Evolutionary conservation across 345 rosid genomes (phyloP), one percentile per base, ranked within the genome.

Genomic region (Hypericum perforatum): DNA sequence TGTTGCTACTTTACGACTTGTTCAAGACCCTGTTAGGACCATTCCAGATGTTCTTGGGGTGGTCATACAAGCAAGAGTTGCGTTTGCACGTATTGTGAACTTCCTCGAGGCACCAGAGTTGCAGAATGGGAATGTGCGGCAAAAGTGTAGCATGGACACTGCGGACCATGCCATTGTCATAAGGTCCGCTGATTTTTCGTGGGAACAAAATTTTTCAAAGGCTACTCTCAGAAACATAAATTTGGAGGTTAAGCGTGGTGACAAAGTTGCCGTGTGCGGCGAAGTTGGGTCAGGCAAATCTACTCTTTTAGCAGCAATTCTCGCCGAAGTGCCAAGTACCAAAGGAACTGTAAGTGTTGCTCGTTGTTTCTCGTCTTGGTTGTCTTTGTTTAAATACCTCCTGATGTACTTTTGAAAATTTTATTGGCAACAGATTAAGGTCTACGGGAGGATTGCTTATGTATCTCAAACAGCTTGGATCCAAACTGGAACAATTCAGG

Each of bases 241-340:
- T 67, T 62, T 91, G 53, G 78, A 70, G 65, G 76, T 81, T 60
- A 72, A 59, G 60, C 69, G 69, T 55, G 84, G 87, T 39, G 82
- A 76, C 59, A 91, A 87, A 72, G 76, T 91, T 7, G 96, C 98
- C 9, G 72, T 91, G 40, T 91, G 98, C 49, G 98, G 96, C 54
- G 96, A 87, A 75, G 98, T 91, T 66, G 98, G 96, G 52, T 85
- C 98, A 0, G 98, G 98, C 5, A 91, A 91, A 74, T 91, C 98
- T 6, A 91, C 98, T 52, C 80, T 87, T 64, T 53, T 91, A 60
- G 84, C 96, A 16, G 87, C 96, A 15, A 82, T 91, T 72, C 96
- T 91, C 29, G 95, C 96, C 55, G 98, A 91, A 71, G 78, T 82
- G 57, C 88, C 92, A 16, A 69, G 58, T 49, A 72, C 74, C 9